Conservation (phyloP, 2,329 filamentous ascomycete genomes). For the Cercospora sp. region DNA sequence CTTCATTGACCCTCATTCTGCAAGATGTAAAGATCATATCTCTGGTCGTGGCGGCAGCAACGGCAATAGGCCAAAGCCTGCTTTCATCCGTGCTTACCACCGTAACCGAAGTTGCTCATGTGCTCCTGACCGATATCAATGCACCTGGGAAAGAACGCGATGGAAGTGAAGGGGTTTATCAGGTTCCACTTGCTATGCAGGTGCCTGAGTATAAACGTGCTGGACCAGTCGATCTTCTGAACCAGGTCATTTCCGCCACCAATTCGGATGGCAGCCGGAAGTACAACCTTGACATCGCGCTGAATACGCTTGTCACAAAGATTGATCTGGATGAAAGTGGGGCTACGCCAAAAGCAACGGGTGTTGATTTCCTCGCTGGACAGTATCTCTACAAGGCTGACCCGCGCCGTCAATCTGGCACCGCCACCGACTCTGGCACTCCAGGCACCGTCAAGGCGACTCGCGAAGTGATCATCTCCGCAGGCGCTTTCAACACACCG, state of each 20-base stretch:
- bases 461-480: conserved; percentile 27
- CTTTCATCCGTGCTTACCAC: conserved; percentile 41
- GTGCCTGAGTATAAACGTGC: conserved; percentile 7
- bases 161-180: conserved; percentile 52
- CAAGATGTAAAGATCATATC: conserved; percentile 56
- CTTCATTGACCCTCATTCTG: conserved; percentile 54
- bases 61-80: conserved; percentile 46
- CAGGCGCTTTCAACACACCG: conserved; percentile 54
- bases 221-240: conserved; percentile 13
- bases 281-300: conserved; percentile 26
- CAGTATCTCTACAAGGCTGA: conserved; percentile 41
- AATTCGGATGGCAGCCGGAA: conserved; percentile 14
- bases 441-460: conserved; percentile 43
- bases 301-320: conserved; percentile 69
- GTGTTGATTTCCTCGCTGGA: conserved; percentile 44
- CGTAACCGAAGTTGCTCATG: conserved; percentile 47
- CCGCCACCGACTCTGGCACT: conserved; percentile 34
- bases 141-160: conserved; percentile 43
- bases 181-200: conserved; percentile 57
- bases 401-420: conserved; percentile 30
- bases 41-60: conserved; percentile 52
- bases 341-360: conserved; percentile 33
- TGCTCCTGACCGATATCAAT: conserved; percentile 51
- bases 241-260: background rate
- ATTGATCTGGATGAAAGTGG: conserved; percentile 55